Evolutionary conservation across 495 filamentous ascomycete genomes (phyloP), one percentile per base, ranked within the genome.

Genomic region (Pyrenopolyporus hunteri): DNA sequence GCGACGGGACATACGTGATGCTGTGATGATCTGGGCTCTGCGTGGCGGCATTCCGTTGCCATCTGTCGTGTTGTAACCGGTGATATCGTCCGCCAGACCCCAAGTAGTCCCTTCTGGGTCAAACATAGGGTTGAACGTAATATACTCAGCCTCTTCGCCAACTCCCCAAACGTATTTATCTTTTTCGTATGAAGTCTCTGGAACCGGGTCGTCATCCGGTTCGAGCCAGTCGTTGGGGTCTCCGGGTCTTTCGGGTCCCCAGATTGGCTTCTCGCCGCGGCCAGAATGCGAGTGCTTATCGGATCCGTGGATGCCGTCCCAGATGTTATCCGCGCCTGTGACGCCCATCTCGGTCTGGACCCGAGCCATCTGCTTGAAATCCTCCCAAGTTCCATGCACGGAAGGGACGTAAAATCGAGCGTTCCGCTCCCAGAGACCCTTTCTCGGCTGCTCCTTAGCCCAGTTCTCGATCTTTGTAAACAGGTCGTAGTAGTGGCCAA

Each of bases 401-500:
- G 85, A 80, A 1, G 94, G 94, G 37, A 98, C 79, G 70, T 97
- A 98, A 75, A 97, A 98, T 19, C 93, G 86, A 9, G 84, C 82
- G 63, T 91, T 97, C 31, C 95, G 85, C 72, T 98, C 95, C 95
- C 94, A 98, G 1, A 98, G 78, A 0, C 89, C 89, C 73, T 94
- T 96, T 0, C 94, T 83, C 0, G 94, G 92, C 72, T 98, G 95
- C 53, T 85, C 73, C 42, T 83, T 85, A 3, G 93, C 85, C 92
- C 91, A 98, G 22, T 69, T 73, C 35, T 79, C 78, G 32, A 94
- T 75, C 66, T 87, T 86, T 64, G 87, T 82, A 68, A 98, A 89
- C 19, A 98, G 78, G 63, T 97, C 88, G 72, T 96, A 94, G 81
- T 88, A 96, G 73, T 98, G 93, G n/a, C 94, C 95, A 0, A 89